Conservation (phyloP, 768 basidiomycete genomes). For the Termitomyces sp. region DNA sequence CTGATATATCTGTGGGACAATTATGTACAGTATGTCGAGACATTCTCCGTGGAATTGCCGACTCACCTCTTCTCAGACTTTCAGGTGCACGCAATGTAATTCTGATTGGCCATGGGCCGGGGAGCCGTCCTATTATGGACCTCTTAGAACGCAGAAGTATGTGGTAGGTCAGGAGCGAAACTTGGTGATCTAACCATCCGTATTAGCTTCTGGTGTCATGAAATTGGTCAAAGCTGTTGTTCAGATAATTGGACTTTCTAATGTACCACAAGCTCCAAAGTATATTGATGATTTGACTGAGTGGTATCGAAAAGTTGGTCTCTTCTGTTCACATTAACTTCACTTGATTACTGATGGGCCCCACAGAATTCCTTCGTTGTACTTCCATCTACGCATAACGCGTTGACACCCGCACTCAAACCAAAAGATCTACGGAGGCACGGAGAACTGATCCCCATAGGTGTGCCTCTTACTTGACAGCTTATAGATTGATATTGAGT, state of each 20-base stretch:
- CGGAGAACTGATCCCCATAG: constrained; percentile 56
- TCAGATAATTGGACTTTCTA: constrained; percentile 69
- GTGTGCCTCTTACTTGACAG: constrained; percentile 31
- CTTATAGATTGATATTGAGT: neutral
- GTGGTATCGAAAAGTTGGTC: constrained; percentile 70
- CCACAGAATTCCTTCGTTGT: constrained; percentile 68
- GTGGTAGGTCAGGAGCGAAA: constrained; percentile 10
- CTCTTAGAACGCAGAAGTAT: constrained; percentile 68
- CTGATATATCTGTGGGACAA: constrained; percentile 94
- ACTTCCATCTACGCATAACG: constrained; percentile 57
- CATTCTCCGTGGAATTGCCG: neutral
- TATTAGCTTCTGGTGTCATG: constrained; percentile 44
- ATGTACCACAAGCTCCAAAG: constrained; percentile 47
- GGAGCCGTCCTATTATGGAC: constrained; percentile 70
- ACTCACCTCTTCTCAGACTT: constrained; percentile 39
- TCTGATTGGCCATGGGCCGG: constrained; percentile 84
- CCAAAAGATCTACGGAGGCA: constrained; percentile 51
- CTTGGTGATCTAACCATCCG: neutral
- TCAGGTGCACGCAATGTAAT: constrained; percentile 69
- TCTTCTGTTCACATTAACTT: neutral
- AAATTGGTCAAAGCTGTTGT: constrained; percentile 64
- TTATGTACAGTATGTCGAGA: constrained; percentile 71
- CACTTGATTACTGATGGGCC: constrained; percentile 1
- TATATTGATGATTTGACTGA: constrained; percentile 48
- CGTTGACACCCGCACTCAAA: constrained; percentile 34